Base-by-base conservation (phyloP, 345 rosid species). In the Theobroma cacao region DNA sequence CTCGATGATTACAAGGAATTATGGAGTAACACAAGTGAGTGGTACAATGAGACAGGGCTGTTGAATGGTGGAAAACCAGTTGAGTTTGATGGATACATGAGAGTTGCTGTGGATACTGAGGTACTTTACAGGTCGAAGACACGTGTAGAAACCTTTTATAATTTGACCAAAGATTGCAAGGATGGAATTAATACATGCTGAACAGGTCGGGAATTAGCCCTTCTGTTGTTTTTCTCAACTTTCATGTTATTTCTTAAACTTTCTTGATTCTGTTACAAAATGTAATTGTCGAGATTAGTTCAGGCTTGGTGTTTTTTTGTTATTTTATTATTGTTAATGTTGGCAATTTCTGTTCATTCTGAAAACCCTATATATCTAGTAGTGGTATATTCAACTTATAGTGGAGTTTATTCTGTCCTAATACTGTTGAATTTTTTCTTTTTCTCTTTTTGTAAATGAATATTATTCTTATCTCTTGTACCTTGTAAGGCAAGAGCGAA, bases 21-120 rank as follows among this genome's bases (percentile, higher is more conserved):
- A 75, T 94, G 99, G 99, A 87, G 91, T 13, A 85, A 85, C 69
- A 84, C 85, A 3, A 94, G 98, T 68, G 98, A 92, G 55, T 96
- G 99, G 99, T 94, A 88, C 88, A 92, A 89, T 26, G 98, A 94
- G 82, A 92, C 98, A 1, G 84, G 60, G 76, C 67, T 80, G 24
- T 84, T 96, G 79, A 94, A 91, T 69, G 81, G 86, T 78, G 97
- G 93, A 59, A 85, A 78, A 50, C 88, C 90, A 0, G 98, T 92
- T 20, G 92, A 92, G 75, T 96, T 96, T 75, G 98, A 96, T 78
- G 97, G 98, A 24, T 92, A 91, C 82, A 96, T 94, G 99, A 89
- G 98, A 84, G 99, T 90, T 60, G 97, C 95, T 24, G 98, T 94
- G 78, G 99, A 96, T 77, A 96, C 99, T 0, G 99, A 94, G 84